Base-by-base conservation (phyloP, 169 alveolate genomes). In the Eimeria necatrix region DNA sequence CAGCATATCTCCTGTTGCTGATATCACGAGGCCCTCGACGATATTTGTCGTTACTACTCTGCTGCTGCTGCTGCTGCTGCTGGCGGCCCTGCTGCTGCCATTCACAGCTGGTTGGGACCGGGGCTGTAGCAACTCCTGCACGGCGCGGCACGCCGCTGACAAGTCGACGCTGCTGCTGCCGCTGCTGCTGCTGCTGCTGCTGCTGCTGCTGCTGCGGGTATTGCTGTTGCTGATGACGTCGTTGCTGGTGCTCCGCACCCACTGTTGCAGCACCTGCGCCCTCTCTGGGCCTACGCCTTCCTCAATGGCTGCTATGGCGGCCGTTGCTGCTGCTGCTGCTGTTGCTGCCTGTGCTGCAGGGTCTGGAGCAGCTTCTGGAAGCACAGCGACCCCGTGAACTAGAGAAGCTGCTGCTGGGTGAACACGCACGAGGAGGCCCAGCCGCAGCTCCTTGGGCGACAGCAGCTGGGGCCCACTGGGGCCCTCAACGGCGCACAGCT, bases 341-440 rank as follows among this genome's bases (percentile, higher is more conserved):
- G 80, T 46, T 32, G 76, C 46, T 59, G 80, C 80, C 18, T 76
- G 26, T 41, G 60, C 76, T 32, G 92, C 68, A 9, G 92, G 56
- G 8, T 56, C 92, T 60, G 80, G 64, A 32, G 80, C 92, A 9
- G 76, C 92, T 60, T 85, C 80, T 14, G 78, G 84, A 2, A 91
- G 61, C 41, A 78, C 51, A 9, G 76, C 68, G 16, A 80, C 52
- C 32, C 87, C 95, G 4, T 74, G 74, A 7, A 76, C 61, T 0
- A 91, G 84, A 5, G 83, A 32, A 24, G 91, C 91, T 24, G 95
- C 95, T 12, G 78, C 91, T 4, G 95, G 95, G 71, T 91, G 95
- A 46, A 91, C 48, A 41, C 87, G 95, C 22, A 91, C 88, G 1
- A 91, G 85, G 68, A 74, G 80, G 24, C 95, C 95, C 20, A 78